Conservation (phyloP, 2,329 filamentous ascomycete species). For the Pseudogymnoascus sp. region DNA sequence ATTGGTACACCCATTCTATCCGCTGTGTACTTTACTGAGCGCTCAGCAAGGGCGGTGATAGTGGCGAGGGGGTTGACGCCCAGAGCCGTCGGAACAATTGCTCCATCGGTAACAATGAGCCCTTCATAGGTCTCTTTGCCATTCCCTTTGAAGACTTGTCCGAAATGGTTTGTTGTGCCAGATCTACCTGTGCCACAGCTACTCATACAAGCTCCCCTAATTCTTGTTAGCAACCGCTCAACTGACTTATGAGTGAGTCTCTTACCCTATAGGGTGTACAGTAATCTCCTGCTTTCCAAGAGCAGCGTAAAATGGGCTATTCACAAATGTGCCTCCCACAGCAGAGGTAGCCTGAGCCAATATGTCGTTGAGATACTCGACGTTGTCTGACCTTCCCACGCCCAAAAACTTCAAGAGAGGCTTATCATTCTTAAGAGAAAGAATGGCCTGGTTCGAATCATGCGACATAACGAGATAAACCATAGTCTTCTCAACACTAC, state of each 20-base stretch:
- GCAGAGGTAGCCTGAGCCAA: slow-evolving; percentile 46
- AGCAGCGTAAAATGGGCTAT: slow-evolving; percentile 49
- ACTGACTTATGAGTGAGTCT: not conserved
- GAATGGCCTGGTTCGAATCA: slow-evolving; percentile 45
- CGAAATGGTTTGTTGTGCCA: slow-evolving; percentile 54
- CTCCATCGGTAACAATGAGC: slow-evolving; percentile 53
- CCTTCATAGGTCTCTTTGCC: slow-evolving; percentile 45
- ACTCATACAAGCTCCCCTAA: slow-evolving; percentile 55
- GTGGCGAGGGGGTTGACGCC: slow-evolving; percentile 62
- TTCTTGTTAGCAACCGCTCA: slow-evolving; percentile 15
- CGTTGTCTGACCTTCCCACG: slow-evolving; percentile 47
- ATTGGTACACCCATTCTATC: slow-evolving; percentile 35
- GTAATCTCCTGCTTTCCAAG: slow-evolving; percentile 52
- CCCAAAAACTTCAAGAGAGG: slow-evolving; percentile 52
- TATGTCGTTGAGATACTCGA: slow-evolving; percentile 43
- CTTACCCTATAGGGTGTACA: slow-evolving; percentile 56
- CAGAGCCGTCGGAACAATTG: slow-evolving; percentile 53
- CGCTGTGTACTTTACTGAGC: slow-evolving; percentile 47
- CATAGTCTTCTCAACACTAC: slow-evolving; percentile 52
- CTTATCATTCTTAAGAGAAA: slow-evolving; percentile 52
- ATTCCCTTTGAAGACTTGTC: slow-evolving; percentile 49
- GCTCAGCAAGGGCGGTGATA: slow-evolving; percentile 60
- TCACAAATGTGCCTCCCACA: slow-evolving; percentile 52
- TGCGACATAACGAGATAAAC: slow-evolving; percentile 61
- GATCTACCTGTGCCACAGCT: slow-evolving; percentile 46